phyloP scores from a whole-genome alignment of 176 grass and related monocot species.

The Oryza punctata region DNA sequence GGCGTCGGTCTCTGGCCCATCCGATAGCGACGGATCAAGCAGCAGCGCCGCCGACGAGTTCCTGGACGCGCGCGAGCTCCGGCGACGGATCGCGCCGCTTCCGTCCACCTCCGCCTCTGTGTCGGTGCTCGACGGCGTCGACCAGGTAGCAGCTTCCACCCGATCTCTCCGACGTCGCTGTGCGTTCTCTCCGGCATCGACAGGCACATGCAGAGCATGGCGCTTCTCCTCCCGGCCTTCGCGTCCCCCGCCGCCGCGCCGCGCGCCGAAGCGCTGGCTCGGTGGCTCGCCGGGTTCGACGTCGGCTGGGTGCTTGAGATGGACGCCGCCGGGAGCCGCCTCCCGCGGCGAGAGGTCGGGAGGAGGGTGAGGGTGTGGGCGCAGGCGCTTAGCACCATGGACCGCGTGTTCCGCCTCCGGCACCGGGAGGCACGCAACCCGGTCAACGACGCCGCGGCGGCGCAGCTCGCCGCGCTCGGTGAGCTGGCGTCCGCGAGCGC shows the following conservation, averaged over 20 bases:
- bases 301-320: constrained; percentile 39
- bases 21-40: constrained; percentile 44
- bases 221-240: constrained; percentile 41
- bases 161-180: background rate
- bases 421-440: constrained; percentile 22
- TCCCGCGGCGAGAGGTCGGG: constrained; percentile 37
- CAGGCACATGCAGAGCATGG: constrained; percentile 37
- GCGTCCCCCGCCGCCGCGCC: background rate
- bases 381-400: constrained; percentile 33
- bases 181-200: constrained; percentile 36
- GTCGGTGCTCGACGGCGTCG: background rate
- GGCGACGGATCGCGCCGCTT: background rate
- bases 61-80: background rate
- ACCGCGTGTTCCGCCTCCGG: constrained; percentile 31
- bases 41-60: constrained; percentile 31
- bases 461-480: constrained; percentile 28
- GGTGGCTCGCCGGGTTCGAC: constrained; percentile 39
- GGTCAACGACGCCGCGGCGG: background rate
- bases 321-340: background rate
- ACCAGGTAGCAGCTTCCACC: background rate
- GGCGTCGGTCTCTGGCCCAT: constrained; percentile 1
- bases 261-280: constrained; percentile 13
- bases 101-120: background rate
- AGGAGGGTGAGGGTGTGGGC: constrained; percentile 37
- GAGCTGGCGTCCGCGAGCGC: constrained; percentile 27